Percentiles rank a stretch among this genome's conserved stretches.
Conservation (phyloP, 345 rosid genomes). For the Hibiscus trionum region DNA sequence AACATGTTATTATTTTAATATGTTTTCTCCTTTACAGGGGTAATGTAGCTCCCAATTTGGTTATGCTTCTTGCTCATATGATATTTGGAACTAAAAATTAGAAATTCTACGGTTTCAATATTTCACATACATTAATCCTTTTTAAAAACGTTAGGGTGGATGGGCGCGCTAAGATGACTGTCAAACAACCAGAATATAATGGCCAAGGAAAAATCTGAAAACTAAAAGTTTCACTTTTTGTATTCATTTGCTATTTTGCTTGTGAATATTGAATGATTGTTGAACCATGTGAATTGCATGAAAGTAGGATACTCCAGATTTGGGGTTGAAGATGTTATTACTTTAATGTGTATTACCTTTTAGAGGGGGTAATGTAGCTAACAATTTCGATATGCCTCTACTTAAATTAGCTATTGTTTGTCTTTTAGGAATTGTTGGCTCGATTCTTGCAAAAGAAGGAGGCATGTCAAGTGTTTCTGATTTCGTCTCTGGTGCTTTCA, state of each 20-base stretch:
- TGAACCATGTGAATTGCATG: neutral
- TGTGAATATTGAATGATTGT: neutral
- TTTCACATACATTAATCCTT: neutral
- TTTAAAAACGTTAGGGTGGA: neutral
- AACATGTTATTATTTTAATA: neutral
- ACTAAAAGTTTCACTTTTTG: neutral
- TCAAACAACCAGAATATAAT: neutral
- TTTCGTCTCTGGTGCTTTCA: slow-evolving; percentile 59
- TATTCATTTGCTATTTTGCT: neutral
- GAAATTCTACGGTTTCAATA: neutral
- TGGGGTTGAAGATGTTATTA: neutral
- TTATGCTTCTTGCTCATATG: neutral
- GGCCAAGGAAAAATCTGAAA: neutral
- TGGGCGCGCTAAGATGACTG: neutral
- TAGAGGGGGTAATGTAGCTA: neutral
- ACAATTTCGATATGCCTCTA: neutral
- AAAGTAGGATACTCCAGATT: neutral
- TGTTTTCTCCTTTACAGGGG: neutral
- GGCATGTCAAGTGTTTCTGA: slow-evolving; percentile 27
- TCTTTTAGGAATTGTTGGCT: slow-evolving; percentile 68
- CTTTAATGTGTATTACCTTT: neutral
- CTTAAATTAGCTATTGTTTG: neutral
- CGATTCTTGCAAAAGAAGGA: slow-evolving; percentile 75
- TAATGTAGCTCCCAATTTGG: neutral
- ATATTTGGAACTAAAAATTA: neutral